A percentile compares a stretch with the other conserved stretches of the same genome.
phyloP scores from a whole-genome alignment of 495 filamentous ascomycete species.

The Friedmanniomyces simplex region DNA sequence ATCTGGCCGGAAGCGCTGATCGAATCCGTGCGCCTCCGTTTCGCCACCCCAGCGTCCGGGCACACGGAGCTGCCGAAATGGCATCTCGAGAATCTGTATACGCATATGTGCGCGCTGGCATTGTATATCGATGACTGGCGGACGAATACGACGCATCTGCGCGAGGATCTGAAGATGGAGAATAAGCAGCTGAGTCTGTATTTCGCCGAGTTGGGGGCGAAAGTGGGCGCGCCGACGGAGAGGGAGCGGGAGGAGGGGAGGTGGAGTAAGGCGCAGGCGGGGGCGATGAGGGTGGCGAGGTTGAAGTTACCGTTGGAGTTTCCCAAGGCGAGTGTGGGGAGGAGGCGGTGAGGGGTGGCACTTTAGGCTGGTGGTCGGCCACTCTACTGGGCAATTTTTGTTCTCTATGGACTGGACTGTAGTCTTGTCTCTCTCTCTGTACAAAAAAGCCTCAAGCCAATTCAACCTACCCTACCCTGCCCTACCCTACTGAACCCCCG shows the following conservation, averaged over 20 bases:
- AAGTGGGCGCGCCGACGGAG: constrained; percentile 40
- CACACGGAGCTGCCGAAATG: constrained; percentile 30
- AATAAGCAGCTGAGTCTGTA: constrained; percentile 53
- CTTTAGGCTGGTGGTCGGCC: neutral
- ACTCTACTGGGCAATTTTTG: no score
- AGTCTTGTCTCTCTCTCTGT: no score
- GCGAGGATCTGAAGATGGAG: constrained; percentile 69
- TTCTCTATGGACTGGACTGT: no score
- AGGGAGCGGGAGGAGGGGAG: constrained; percentile 36
- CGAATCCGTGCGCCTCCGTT: constrained; percentile 57
- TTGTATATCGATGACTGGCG: constrained; percentile 63
- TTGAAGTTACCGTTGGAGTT: constrained; percentile 75
- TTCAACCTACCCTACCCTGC: no score
- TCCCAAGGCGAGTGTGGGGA: constrained; percentile 44
- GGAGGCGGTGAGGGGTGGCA: constrained; percentile 38
- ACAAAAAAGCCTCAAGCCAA: no score
- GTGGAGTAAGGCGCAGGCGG: constrained; percentile 50
- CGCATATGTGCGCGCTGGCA: constrained; percentile 37
- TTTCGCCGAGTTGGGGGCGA: constrained; percentile 76
- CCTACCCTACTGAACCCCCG: neutral
- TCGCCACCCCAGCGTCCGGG: constrained; percentile 42
- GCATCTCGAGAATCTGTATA: constrained; percentile 34
- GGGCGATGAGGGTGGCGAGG: constrained; percentile 51
- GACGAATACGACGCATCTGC: constrained; percentile 64
- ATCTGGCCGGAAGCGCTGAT: constrained; percentile 47